These are phyloP conservation scores for Chaetomium olivaceum DNA, from an alignment of 2,329 filamentous ascomycete species.

Conservation along the genomic window DNA sequence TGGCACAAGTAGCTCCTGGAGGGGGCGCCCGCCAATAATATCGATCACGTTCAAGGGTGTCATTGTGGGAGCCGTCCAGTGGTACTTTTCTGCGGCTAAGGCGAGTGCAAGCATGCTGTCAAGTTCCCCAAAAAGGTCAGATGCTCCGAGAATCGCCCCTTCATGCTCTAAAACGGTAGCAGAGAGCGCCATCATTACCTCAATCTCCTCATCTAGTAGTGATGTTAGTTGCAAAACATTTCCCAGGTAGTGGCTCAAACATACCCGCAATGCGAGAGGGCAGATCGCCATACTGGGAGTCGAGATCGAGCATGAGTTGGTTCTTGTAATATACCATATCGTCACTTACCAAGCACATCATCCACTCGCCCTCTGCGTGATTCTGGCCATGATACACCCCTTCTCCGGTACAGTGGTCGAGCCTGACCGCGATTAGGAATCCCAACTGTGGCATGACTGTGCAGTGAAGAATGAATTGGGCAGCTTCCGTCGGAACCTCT, in stretches of 20 bases:
- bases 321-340: slow-evolving; percentile 85
- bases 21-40: slow-evolving; percentile 74
- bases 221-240: neutral
- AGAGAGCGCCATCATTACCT: slow-evolving; percentile 78
- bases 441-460: slow-evolving; percentile 91
- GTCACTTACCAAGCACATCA: slow-evolving; percentile 72
- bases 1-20: slow-evolving; percentile 81
- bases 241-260: slow-evolving; percentile 25
- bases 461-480: slow-evolving; percentile 65
- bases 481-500: slow-evolving; percentile 61
- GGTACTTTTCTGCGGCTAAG: slow-evolving; percentile 72
- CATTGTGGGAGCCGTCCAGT: slow-evolving; percentile 69
- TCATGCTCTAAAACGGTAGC: slow-evolving; percentile 70
- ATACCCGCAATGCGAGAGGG: slow-evolving; percentile 80
- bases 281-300: slow-evolving; percentile 78
- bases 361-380: slow-evolving; percentile 64
- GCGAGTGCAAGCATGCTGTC: slow-evolving; percentile 83
- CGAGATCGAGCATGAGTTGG: slow-evolving; percentile 74
- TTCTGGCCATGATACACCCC: slow-evolving; percentile 65
- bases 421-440: slow-evolving; percentile 75
- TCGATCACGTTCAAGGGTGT: slow-evolving; percentile 68
- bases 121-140: slow-evolving; percentile 80
- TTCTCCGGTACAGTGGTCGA: slow-evolving; percentile 59
- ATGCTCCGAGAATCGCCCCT: slow-evolving; percentile 64
- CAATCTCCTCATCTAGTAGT: slow-evolving; percentile 75